Evolutionary conservation across 2,329 filamentous ascomycete species (phyloP), one percentile per base, ranked within the genome.

Genomic region (Peltaster fructicola): DNA sequence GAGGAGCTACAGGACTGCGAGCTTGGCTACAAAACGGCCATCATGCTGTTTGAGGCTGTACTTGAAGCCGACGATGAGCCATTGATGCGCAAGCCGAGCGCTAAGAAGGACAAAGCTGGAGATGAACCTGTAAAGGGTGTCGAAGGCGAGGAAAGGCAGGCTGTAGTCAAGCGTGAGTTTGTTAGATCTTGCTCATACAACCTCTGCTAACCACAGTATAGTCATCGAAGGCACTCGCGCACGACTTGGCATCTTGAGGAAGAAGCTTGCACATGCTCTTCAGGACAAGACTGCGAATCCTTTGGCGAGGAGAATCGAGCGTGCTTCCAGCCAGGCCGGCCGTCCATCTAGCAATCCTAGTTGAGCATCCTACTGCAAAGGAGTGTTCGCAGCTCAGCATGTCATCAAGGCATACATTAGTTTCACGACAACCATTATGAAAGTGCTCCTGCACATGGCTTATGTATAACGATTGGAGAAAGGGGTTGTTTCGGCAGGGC

Each of bases 31-130:
- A 65, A 80, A 26, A 95, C 88, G 1, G 84, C 88, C 1, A 82
- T 95, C 36, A 70, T 79, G 34, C 88, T 98, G 76, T 65, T 95
- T 8, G 85, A 98, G 53, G 88, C 85, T 9, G 79, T 98, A 3
- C 56, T 98, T 29, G 88, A 98, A 40, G 74, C 66, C 22, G 82
- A 91, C 31, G 81, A 71, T 24, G 56, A 63, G 31, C 45, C 51
- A 54, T 37, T 48, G 52, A 39, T 50, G 49, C 52, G 31, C 37
- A 47, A 40, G 48, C 51, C 40, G 51, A 51, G 41, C 58, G 57
- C 32, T 48, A 53, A 44, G 48, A 40, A 63, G 50, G 53, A 50
- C 24, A 46, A 48, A 23, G 43, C 52, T 7, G 53, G 63, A 53
- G 58, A 59, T 11, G 55, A 57, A 15, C 23, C 18, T 10, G 25